A percentile compares a stretch with the other conserved stretches of the same genome.
phyloP scores from a whole-genome alignment of 371 early-diverging fungal species.

The Parasitella parasitica region DNA sequence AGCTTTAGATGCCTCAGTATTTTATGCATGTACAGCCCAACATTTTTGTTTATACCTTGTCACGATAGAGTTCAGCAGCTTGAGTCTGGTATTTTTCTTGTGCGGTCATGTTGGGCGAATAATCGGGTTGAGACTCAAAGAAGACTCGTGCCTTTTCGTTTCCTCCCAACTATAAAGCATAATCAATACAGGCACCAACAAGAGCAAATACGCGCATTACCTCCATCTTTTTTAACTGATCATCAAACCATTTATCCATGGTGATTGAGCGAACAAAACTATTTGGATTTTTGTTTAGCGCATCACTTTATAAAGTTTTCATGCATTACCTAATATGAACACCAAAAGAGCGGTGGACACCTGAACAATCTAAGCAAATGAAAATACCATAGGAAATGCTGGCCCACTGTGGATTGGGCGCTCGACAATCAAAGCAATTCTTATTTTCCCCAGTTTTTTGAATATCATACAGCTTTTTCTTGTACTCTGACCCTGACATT shows the following conservation, averaged over 20 bases:
- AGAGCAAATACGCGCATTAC: conserved; percentile 18
- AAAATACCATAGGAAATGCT: conserved; percentile 95
- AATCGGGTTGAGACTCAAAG: conserved; percentile 86
- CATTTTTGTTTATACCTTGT: conserved; percentile 54
- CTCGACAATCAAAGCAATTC: conserved; percentile 83
- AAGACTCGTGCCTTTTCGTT: conserved; percentile 88
- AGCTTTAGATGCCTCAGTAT: conserved; percentile 31
- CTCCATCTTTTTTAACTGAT: conserved; percentile 93
- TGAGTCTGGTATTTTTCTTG: conserved; percentile 84
- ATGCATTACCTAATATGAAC: conserved; percentile 81
- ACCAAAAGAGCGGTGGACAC: conserved; percentile 90
- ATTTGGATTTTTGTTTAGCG: neutral
- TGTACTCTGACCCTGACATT: conserved; percentile 53
- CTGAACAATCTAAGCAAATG: conserved; percentile 97
- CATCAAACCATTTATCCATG: conserved; percentile 98
- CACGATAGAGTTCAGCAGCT: conserved; percentile 88
- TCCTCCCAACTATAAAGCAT: conserved; percentile 73
- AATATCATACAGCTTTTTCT: conserved; percentile 68
- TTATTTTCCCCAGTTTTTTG: conserved; percentile 75
- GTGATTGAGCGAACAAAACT: conserved; percentile 97
- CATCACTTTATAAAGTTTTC: neutral
- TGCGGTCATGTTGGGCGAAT: conserved; percentile 72
- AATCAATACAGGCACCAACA: too few relatives aligned
- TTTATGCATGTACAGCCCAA: neutral
- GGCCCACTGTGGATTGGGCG: conserved; percentile 93